These are phyloP conservation scores for Moesziomyces parantarcticus DNA, from an alignment of 1,284 basidiomycete genomes.

Conservation along the genomic window DNA sequence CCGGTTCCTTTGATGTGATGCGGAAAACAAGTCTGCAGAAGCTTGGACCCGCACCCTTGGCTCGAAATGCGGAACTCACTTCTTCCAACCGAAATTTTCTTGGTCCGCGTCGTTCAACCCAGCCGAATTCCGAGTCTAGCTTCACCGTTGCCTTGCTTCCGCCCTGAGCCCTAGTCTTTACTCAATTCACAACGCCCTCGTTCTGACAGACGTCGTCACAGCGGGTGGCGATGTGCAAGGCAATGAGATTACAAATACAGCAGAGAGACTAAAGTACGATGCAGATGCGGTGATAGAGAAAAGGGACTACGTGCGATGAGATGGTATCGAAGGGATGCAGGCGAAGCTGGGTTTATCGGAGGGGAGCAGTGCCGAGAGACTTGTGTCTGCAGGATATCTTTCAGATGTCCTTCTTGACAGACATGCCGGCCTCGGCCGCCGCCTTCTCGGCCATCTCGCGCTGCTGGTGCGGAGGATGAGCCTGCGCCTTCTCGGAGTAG, in stretches of 20 bases:
- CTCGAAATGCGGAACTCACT: conserved; percentile 2
- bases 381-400: not conserved
- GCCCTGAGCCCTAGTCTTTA: no score
- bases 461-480: conserved; percentile 29
- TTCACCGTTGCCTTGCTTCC: no score
- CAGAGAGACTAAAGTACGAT: conserved; percentile 6
- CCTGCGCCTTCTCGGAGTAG: conserved; percentile 55
- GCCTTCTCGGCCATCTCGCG: conserved; percentile 42
- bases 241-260: conserved; percentile 40
- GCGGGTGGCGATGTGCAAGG: no score
- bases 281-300: conserved; percentile 15
- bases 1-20: not conserved
- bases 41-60: not conserved
- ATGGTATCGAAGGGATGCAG: not conserved
- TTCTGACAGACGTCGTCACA: no score
- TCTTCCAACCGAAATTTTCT: conserved; percentile 12
- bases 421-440: conserved; percentile 38
- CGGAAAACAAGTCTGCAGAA: not conserved
- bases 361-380: no score
- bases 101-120: not conserved
- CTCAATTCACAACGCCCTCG: no score
- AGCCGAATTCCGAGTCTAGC: conserved; percentile 18
- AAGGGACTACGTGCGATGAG: not conserved
- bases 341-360: no score
- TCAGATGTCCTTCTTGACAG: conserved; percentile 36